Evolutionary conservation across 768 basidiomycete genomes (phyloP), one percentile per base, ranked within the genome.

Genomic region (Lactarius deliciosus): DNA sequence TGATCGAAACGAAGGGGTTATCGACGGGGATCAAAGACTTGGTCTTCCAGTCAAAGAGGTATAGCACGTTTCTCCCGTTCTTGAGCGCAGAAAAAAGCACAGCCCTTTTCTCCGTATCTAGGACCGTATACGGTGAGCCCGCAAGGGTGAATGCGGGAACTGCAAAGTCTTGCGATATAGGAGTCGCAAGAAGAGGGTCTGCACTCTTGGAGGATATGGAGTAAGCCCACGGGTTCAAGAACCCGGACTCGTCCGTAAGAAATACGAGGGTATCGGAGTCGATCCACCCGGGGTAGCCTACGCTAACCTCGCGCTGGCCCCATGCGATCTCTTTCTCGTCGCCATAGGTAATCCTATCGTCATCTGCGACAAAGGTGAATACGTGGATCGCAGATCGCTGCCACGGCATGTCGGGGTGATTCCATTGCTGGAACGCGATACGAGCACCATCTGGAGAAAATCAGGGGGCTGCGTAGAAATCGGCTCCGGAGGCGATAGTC

Each of bases 401-500:
- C 88, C 89, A 92, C 16, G 90, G 85, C 86, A 88, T 86, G 66
- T 86, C 81, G 0, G 87, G 87, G 60, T 88, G 88, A 68, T 75
- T 81, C 90, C 89, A 90, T 67, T 87, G 80, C 50, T 85, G 77
- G 86, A 86, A 92, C 1, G 81, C 82, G 20, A 91, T 70, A 61
- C 77, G 79, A 41, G 74, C 77, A 0, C 88, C 90, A 67, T 86
- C 82, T 0, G 85, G 82, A 36, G 85, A 85, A 77, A 89, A 87
- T 32, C 74, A 76, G 0, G 89, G 85, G 1, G 79, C 74, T 54
- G 82, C 80, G 74, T 92, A 94, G 77, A 93, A 93, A 72, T 92
- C 90, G 5, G 85, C 84, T 6, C 87, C 89, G 0, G 79, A 76
- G 2, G 78, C 77, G 47, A 92, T 75, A 5, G 81, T 75, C 8